Base-by-base conservation (phyloP, 108 stramenopile genomes). In the Mayamaea pseudoterrestris region DNA sequence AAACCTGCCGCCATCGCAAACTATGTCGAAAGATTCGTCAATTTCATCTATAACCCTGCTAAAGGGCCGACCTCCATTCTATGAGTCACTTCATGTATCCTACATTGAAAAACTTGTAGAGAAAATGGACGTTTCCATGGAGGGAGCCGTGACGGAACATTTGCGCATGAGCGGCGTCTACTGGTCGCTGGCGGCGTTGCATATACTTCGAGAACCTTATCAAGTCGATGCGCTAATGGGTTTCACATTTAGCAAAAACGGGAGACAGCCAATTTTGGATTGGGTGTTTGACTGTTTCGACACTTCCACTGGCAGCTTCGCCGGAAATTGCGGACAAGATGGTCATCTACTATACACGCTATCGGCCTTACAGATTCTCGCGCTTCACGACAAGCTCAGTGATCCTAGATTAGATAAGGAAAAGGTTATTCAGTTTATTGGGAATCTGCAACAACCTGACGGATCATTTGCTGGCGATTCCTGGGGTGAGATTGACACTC, bases 401-500 rank as follows among this genome's bases (percentile, higher is more conserved):
- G 73, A 74, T 49, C 46, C 60, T 16, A 65, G 79, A 20, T 58
- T 83, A 9, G 36, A 59, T 11, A 27, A 44, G 0, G 80, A 80
- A 13, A 61, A 69, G 2, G 53, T 87, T 28, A 61, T 65, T 0
- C 44, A 53, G 4, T 99, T 90, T 73, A 69, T 99, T 8, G 44
- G 58, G 5, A 54, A 70, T 2, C 65, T 97, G 35, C 98, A 99
- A 74, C 93, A 92, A 58, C 5, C 53, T n/a, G 95, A 98, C 59
- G 98, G 98, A n/a, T 84, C 81, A 46, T 99, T 98, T 64, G 72
- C 70, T 3, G 98, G 97, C 11, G 98, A 99, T 60, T 27, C 62
- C 53, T 95, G 86, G 80, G 98, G 97, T 14, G 98, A 99, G 62
- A 76, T 97, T 30, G 98, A 99, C 65, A 99, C 97, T 5, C 76